Base-by-base conservation (phyloP, 345 rosid species). In the Eucalyptus globulus region DNA sequence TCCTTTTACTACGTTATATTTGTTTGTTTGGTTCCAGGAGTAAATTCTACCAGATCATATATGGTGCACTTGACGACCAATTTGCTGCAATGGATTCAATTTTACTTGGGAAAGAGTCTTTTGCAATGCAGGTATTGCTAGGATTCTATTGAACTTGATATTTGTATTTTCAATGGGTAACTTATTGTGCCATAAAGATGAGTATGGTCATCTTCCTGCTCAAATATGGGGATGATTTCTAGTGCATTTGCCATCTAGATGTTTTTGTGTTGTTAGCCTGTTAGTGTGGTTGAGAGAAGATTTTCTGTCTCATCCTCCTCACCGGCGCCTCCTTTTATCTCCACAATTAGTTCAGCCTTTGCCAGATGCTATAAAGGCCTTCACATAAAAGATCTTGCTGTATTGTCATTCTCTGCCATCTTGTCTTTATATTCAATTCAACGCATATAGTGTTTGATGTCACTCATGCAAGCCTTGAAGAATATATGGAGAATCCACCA, bases 51-150 rank as follows among this genome's bases (percentile, higher is more conserved):
- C 90, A 92, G 89, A 93, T 89, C 49, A 97, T 96, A 88, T 97
- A 96, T 92, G 95, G 95, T 90, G 96, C 93, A 60, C 96, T 97
- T 88, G 97, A 97, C 89, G 97, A 97, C 92, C 96, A 97, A 91
- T 95, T 94, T 91, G 94, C 96, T 91, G 99, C 97, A 7, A 97
- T 97, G 99, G 97, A 96, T 93, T 94, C 95, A 76, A 95, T 97
- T 86, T 90, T 97, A 90, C 94, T 91, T 44, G 94, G 93, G 90
- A 97, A 97, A 92, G 99, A 97, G 88, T 88, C 92, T 51, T 97
- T 95, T 93, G 96, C 99, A 51, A 91, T 87, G 88, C 93, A 94
- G 99, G 99, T 98, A 92, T 86, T 88, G 65, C 87, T 14, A 3
- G 49, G 88, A 45, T 37, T 43, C 47, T 88, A 19, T 86, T 76